Conservation (phyloP, 2,329 filamentous ascomycete genomes). For the Fusarium albidum region DNA sequence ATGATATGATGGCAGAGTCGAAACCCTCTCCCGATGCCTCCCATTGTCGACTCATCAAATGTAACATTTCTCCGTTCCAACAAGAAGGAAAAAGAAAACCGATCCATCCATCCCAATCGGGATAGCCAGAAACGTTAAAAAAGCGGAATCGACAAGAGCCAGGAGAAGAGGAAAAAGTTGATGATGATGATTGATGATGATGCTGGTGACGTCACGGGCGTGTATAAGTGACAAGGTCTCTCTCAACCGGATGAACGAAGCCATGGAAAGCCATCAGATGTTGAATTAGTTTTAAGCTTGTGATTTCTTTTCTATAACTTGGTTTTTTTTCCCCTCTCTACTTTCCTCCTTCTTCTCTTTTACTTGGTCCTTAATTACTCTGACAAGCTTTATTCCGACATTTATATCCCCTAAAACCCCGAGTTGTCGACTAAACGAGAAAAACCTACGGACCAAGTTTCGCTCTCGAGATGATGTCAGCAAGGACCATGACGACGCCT, state of each 20-base stretch:
- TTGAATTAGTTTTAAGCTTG: conserved; percentile 36
- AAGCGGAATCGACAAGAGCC: conserved; percentile 8
- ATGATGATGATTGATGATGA: conserved; percentile 26
- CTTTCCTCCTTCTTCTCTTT: neutral
- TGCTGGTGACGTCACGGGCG: conserved; percentile 31
- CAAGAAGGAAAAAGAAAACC: neutral
- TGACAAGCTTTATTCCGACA: neutral
- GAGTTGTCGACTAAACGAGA: neutral
- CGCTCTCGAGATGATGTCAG: conserved; percentile 40
- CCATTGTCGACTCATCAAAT: conserved; percentile 1
- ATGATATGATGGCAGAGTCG: neutral
- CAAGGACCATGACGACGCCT: conserved; percentile 30
- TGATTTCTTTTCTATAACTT: conserved; percentile 1
- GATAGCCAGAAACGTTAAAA: conserved; percentile 12
- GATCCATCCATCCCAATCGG: conserved; percentile 13
- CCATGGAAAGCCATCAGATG: neutral
- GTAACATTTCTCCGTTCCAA: conserved; percentile 10
- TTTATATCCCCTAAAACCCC: neutral
- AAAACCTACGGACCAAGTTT: too few species aligned
- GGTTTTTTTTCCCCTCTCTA: neutral
- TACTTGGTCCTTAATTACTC: neutral
- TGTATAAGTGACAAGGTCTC: conserved; percentile 7
- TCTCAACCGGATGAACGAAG: conserved; percentile 26
- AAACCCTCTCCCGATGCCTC: conserved; percentile 11
- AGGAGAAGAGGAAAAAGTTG: neutral